These are phyloP conservation scores for Hymenochaete sp. DNA, from an alignment of 1,284 basidiomycete genomes.

Conservation along the genomic window DNA sequence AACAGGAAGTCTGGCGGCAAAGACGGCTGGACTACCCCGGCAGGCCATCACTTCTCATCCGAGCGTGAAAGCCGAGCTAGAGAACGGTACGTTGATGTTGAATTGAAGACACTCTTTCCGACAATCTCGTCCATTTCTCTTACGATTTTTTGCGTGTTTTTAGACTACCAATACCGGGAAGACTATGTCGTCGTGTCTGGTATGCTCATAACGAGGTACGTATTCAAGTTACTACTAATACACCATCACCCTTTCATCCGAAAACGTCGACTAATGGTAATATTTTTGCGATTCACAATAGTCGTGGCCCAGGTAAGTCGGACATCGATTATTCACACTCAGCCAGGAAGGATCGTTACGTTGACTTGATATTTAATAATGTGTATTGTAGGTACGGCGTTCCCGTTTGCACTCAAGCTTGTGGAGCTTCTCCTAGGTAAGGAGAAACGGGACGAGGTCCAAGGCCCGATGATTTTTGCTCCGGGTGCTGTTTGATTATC, in stretches of 20 bases:
- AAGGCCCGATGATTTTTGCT: slow-evolving; percentile 75
- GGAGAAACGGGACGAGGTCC: slow-evolving; percentile 59
- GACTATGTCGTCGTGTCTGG: slow-evolving; percentile 69
- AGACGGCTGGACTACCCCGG: slow-evolving; percentile 51
- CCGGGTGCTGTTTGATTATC: slow-evolving; percentile 27
- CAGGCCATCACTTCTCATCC: slow-evolving; percentile 75
- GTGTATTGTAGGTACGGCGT: slow-evolving; percentile 51
- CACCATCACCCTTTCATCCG: background rate
- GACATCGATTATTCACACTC: no score
- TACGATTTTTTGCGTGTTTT: background rate
- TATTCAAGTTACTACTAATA: no score
- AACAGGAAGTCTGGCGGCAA: slow-evolving; percentile 61
- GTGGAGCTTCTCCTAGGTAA: slow-evolving; percentile 62
- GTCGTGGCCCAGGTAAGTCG: slow-evolving; percentile 66
- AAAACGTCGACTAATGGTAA: background rate
- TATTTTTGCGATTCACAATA: slow-evolving; percentile 23
- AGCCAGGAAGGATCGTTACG: no score
- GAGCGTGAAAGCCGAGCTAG: slow-evolving; percentile 56
- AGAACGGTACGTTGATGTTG: slow-evolving; percentile 35
- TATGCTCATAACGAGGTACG: slow-evolving; percentile 70
- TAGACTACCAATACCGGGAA: slow-evolving; percentile 65
- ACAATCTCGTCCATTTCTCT: no score
- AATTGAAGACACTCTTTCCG: background rate
- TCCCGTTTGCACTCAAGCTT: slow-evolving; percentile 67
- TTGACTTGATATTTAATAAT: background rate